phyloP scores from a whole-genome alignment of 106 monocot species.

The Allium cepa region DNA sequence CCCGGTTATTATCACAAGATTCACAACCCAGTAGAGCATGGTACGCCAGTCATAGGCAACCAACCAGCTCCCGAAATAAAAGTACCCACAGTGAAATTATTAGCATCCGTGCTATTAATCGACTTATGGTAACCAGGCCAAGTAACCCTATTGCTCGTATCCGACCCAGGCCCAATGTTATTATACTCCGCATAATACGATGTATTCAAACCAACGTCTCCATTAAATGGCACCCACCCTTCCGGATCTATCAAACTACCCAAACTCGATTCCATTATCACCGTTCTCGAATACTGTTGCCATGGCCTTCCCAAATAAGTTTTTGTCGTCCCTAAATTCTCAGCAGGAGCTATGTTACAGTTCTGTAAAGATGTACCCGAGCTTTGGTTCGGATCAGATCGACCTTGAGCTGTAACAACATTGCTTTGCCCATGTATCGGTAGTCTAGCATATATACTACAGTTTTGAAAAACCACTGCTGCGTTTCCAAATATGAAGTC shows the following conservation, averaged over 20 bases:
- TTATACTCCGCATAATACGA: constrained; percentile 67
- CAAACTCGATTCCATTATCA: constrained; percentile 56
- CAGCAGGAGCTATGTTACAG: not conserved
- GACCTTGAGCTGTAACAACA: constrained; percentile 77
- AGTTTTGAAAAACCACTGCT: constrained; percentile 76
- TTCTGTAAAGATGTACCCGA: constrained; percentile 64
- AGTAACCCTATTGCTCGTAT: constrained; percentile 30
- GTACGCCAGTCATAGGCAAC: constrained; percentile 62
- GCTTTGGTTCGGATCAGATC: constrained; percentile 87
- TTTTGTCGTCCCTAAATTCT: constrained; percentile 4
- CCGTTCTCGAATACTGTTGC: constrained; percentile 73
- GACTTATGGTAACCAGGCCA: constrained; percentile 65
- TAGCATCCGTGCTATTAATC: constrained; percentile 22
- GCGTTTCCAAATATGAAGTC: constrained; percentile 93
- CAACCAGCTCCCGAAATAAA: constrained; percentile 52
- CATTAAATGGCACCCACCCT: constrained; percentile 72
- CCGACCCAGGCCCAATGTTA: constrained; percentile 49
- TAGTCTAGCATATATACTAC: constrained; percentile 60
- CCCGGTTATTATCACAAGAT: too few relatives aligned
- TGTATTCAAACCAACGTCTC: constrained; percentile 52
- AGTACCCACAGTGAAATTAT: constrained; percentile 49
- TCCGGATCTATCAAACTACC: constrained; percentile 38
- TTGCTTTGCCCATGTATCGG: constrained; percentile 63
- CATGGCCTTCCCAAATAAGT: constrained; percentile 82
- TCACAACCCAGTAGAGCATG: constrained; percentile 46